Base-by-base conservation (phyloP, 805 yeast species). In the Wickerhamomyces hampshirensis region DNA sequence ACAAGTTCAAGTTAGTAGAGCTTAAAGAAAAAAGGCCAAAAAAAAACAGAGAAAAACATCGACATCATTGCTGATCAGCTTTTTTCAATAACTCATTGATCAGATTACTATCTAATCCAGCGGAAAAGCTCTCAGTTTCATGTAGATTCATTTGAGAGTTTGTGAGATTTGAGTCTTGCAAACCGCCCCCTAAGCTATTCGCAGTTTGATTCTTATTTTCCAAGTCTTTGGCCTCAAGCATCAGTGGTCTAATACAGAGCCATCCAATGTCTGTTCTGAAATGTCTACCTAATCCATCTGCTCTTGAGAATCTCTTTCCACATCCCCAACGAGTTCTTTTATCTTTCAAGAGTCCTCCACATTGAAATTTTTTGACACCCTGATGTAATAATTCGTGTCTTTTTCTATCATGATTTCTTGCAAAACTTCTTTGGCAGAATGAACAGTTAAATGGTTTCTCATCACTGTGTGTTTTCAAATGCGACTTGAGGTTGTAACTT, bases 401-500 rank as follows among this genome's bases (percentile, higher is more conserved):
- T 48, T 79, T 79, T 37, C 81, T 68, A 56, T 84, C 93, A 51
- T 84, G 91, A 37, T 80, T 77, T 15, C 93, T 66, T 3, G 91
- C 88, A 66, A 84, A 84, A 8, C 78, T 73, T 53, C 79, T 77
- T 14, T 71, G 65, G 55, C 93, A 84, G 37, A 67, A 65, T 14
- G 71, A 58, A 54, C 93, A 84, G 31, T 70, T 69, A 60, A 65
- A 82, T 5, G 93, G 93, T 38, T 80, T 74, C 33, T 79, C 89
- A 32, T 72, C 69, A 5, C 86, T 78, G 56, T 84, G 95, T 0
- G 94, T 83, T 35, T 89, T 67, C 56, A 78, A 60, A 59, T 85
- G 95, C 0, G 88, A 79, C 46, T 85, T 80, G 48, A 85, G 66
- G 55, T 86, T 85, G 56, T 86, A 85, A 0, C 88, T 87, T 34